These are phyloP conservation scores for Daldinia loculata DNA, from an alignment of 495 filamentous ascomycete species.

Conservation along the genomic window DNA sequence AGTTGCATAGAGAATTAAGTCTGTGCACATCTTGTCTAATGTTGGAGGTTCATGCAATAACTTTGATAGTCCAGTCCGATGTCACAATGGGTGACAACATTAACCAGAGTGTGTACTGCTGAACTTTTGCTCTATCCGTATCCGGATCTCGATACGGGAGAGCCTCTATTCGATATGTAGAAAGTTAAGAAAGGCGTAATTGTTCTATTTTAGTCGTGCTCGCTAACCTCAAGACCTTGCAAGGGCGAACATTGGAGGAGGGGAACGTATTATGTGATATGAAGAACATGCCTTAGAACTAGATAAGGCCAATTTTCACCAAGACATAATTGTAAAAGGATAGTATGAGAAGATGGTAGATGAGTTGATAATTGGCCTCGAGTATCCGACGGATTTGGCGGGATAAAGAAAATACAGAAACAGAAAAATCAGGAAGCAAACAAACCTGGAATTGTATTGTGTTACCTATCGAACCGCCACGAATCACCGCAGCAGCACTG, in stretches of 20 bases:
- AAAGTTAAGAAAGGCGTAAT: not conserved
- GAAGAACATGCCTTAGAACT: not conserved
- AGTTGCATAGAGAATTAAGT: conserved; percentile 1
- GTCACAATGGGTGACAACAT: not conserved
- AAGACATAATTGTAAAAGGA: not conserved
- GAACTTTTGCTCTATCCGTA: not conserved
- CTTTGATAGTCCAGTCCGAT: not conserved
- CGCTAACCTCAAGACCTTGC: not conserved
- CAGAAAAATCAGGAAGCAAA: conserved; percentile 12
- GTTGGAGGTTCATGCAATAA: not conserved
- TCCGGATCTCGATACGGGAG: not conserved
- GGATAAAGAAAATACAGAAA: too few species aligned
- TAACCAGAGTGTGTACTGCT: not conserved
- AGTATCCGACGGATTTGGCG: not conserved
- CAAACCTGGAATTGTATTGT: not conserved
- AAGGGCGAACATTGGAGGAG: not conserved
- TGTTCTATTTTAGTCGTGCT: not conserved
- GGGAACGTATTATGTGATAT: not conserved
- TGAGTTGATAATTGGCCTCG: not conserved
- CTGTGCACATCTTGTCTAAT: conserved; percentile 18
- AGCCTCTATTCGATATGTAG: not conserved
- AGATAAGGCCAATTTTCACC: not conserved
- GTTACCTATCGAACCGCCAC: conserved; percentile 7
- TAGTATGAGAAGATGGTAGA: not conserved
- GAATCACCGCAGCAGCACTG: not conserved